These are phyloP conservation scores for Proteromonas lacertae DNA, from an alignment of 352 stramenopile genomes.

Conservation along the genomic window DNA sequence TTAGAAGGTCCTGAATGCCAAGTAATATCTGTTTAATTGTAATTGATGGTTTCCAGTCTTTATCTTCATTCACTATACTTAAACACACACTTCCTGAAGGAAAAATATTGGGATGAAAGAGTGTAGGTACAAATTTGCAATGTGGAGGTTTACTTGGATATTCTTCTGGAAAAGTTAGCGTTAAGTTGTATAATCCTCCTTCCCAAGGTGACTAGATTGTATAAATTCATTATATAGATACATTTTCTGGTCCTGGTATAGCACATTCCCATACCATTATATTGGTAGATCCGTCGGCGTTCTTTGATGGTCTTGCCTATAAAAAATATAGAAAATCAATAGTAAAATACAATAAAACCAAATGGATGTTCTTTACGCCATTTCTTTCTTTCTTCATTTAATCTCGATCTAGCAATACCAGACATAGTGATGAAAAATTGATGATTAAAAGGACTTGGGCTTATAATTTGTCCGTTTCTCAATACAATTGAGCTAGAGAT, in stretches of 20 bases:
- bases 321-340: conserved; percentile 32
- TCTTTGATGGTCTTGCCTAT: conserved; percentile 58
- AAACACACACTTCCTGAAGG: conserved; percentile 40
- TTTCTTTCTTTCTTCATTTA: conserved; percentile 58
- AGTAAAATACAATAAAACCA: not conserved
- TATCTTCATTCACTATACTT: conserved; percentile 91
- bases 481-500: too few relatives aligned
- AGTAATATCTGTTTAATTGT: conserved; percentile 91
- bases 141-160: conserved; percentile 82
- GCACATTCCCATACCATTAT: conserved; percentile 77
- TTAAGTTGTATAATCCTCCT: conserved; percentile 76
- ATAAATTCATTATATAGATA: not conserved
- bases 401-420: conserved; percentile 45
- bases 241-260: not conserved
- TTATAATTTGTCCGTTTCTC: too few relatives aligned
- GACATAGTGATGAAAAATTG: conserved; percentile 9
- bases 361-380: conserved; percentile 55
- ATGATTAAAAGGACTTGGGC: too few relatives aligned
- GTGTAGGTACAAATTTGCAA: conserved; percentile 78
- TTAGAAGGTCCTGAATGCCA: conserved; percentile 48
- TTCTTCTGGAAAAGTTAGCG: conserved; percentile 78
- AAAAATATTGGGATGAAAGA: conserved; percentile 55
- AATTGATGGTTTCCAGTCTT: conserved; percentile 83
- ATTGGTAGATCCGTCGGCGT: conserved; percentile 67
- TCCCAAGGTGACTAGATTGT: conserved; percentile 81